Conservation (phyloP, 2,329 filamentous ascomycete species). For the Penicillium digitatum region DNA sequence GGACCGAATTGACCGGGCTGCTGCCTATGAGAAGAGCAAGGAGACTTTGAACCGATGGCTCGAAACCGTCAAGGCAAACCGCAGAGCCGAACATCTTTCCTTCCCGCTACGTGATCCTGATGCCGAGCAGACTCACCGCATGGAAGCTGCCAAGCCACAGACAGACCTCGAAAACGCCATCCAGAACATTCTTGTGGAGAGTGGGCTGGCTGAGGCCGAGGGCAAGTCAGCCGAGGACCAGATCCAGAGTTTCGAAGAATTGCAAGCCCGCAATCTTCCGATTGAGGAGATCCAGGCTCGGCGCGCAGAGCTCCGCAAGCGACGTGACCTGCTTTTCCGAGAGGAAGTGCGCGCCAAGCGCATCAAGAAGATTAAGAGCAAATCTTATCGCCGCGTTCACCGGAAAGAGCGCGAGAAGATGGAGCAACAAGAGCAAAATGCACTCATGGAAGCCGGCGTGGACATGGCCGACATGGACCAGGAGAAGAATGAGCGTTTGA, state of each 20-base stretch:
- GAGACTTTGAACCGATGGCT: conserved; percentile 87
- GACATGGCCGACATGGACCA: conserved; percentile 61
- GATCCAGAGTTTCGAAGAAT: conserved; percentile 64
- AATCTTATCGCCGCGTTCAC: conserved; percentile 87
- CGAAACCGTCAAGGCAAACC: conserved; percentile 91
- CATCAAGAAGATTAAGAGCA: conserved; percentile 99
- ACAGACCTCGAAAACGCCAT: conserved; percentile 85
- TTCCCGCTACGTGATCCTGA: conserved; percentile 79
- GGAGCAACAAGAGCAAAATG: conserved; percentile 55
- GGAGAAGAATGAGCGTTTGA: conserved; percentile 65
- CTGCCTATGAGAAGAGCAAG: conserved; percentile 85
- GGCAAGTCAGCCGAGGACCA: conserved; percentile 60
- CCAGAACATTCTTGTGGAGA: conserved; percentile 83
- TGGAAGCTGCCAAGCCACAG: conserved; percentile 58
- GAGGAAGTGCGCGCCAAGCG: conserved; percentile 85
- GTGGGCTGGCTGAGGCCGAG: conserved; percentile 63
- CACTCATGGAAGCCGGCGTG: conserved; percentile 56
- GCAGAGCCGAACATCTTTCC: conserved; percentile 80
- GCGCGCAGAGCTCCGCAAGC: conserved; percentile 69
- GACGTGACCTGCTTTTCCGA: conserved; percentile 79
- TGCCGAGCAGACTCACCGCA: conserved; percentile 53
- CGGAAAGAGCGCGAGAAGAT: conserved; percentile 67
- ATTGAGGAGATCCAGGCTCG: conserved; percentile 69
- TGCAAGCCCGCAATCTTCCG: conserved; percentile 68
- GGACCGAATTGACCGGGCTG: conserved; percentile 73